Evolutionary conservation across 2,329 filamentous ascomycete species (phyloP), one percentile per base, ranked within the genome.

Genomic region (Trichoderma oligosporum): DNA sequence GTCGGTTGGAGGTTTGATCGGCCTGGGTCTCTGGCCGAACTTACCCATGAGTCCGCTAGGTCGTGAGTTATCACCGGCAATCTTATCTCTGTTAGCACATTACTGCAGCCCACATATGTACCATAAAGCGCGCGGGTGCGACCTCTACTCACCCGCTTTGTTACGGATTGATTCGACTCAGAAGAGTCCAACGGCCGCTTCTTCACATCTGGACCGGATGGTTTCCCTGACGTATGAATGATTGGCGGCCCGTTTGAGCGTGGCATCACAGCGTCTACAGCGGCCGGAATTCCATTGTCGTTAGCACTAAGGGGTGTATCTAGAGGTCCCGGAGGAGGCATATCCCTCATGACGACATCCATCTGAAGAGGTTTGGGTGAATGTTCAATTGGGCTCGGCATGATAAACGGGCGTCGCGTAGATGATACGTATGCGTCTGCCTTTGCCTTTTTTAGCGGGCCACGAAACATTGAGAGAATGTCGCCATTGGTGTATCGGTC

Each of bases 401-500:
- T 11, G 29, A n/a, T 41, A 8, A 41, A 36, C n/a, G n/a, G n/a
- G 31, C 33, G 36, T 29, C 22, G 31, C 4, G 18, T 9, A 22
- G 52, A 38, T 16, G 57, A 42, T 11, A 25, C 41, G 24, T 67
- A 66, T 18, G 60, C 61, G 6, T 64, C 63, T 7, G 67, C 60
- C 42, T 65, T 68, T 16, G 74, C 67, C 61, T 68, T 71, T 52
- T 70, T 68, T 1, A 77, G 71, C 1, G 78, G 75, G 54, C 67
- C 76, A 27, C 74, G 72, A 27, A 84, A 75, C 69, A 81, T 71
- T 16, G 70, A 68, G 51, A 83, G 54, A 46, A 84, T 73, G 57
- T 84, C 75, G 5, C 82, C 92, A 39, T 83, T 80, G 0, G 89
- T 96, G 70, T 94, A 96, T 8, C 86, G 77, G 61, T 88, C 82